Percentiles rank a stretch among this genome's conserved stretches.
Evolutionary conservation across 345 rosid genomes (phyloP).

Genomic region (Adansonia digitata): DNA sequence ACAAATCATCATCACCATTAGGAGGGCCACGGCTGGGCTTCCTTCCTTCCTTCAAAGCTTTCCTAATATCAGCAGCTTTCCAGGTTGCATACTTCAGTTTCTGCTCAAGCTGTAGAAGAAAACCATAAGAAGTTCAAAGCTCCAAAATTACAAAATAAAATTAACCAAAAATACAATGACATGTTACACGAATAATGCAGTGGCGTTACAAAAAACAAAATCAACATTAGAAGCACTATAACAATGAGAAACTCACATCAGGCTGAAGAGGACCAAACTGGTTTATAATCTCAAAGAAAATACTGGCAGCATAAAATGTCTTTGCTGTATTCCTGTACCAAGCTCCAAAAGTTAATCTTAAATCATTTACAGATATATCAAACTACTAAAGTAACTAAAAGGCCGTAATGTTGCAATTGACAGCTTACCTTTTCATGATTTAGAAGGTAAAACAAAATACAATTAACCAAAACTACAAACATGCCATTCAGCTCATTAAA

Average conservation of each 20-base stretch:
- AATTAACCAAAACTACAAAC: not conserved
- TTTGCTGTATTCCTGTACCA: constrained; percentile 86
- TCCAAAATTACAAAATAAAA: no score
- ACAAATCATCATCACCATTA: constrained; percentile 53
- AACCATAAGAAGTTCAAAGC: constrained; percentile 11
- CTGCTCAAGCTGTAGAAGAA: constrained; percentile 59
- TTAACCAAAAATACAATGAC: not conserved
- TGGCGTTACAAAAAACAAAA: not conserved
- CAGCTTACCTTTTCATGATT: constrained; percentile 1
- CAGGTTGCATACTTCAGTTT: constrained; percentile 95
- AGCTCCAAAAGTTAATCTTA: constrained; percentile 16
- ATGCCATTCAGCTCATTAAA: not conserved
- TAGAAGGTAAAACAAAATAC: not conserved
- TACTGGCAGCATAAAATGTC: constrained; percentile 95
- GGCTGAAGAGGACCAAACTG: constrained; percentile 87
- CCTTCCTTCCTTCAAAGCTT: constrained; percentile 93
- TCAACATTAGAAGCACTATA: not conserved
- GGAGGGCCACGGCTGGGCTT: constrained; percentile 88
- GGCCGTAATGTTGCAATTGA: not conserved
- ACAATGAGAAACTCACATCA: constrained; percentile 57
- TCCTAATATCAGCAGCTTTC: constrained; percentile 97
- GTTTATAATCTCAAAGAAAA: constrained; percentile 82
- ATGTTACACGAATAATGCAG: not conserved
- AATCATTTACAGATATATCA: not conserved
- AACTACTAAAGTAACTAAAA: not conserved